These are phyloP conservation scores for Backusella westeae DNA, from an alignment of 192 early-diverging fungal species.

Conservation along the genomic window DNA sequence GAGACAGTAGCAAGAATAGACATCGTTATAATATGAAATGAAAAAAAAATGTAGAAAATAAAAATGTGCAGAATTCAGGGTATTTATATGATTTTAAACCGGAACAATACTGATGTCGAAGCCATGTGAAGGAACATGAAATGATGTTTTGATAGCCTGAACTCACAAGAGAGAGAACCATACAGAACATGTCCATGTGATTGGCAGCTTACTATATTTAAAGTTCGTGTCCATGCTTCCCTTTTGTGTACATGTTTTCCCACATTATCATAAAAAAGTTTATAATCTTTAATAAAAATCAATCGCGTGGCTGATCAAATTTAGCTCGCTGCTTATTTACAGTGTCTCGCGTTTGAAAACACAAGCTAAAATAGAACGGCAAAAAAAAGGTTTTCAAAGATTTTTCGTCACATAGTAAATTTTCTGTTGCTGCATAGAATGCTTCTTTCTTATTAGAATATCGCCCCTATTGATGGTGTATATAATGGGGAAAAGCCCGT, in stretches of 20 bases:
- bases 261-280: not conserved
- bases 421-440: too few species aligned
- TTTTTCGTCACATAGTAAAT: too few species aligned
- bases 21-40: not conserved
- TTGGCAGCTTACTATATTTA: not conserved
- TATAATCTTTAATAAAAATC: not conserved
- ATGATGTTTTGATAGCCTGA: constrained; percentile 1
- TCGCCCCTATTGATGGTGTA: too few species aligned
- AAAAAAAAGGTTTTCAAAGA: too few species aligned
- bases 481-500: too few species aligned
- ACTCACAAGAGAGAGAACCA: not conserved
- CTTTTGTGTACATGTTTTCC: not conserved
- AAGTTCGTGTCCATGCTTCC: not conserved
- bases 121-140: constrained; percentile 3
- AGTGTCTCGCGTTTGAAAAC: too few species aligned
- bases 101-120: not conserved
- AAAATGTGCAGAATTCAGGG: not conserved
- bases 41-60: not conserved
- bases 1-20: not conserved
- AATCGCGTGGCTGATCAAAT: not conserved
- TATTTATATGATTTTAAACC: not conserved
- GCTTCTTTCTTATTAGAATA: too few species aligned
- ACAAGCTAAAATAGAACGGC: too few species aligned
- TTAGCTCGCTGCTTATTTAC: not conserved
- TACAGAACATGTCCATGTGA: not conserved